A percentile compares a stretch with the other conserved stretches of the same genome.
Conservation (phyloP, 805 yeast genomes). For the Zygosaccharomyces siamensis region DNA sequence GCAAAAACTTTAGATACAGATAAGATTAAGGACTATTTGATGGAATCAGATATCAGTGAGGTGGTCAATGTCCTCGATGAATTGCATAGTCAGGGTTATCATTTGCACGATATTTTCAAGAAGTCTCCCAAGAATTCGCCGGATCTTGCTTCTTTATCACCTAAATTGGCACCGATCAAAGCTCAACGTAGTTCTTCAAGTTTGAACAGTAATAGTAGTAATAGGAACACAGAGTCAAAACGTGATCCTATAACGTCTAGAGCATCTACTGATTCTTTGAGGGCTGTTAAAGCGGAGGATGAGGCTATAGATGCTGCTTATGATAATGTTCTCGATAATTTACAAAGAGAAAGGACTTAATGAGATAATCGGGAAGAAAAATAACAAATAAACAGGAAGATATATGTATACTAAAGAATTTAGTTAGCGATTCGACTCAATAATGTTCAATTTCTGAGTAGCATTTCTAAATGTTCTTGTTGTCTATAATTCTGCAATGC, state of each 20-base stretch:
- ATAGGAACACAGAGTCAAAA: neutral
- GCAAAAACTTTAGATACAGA: conserved; percentile 36
- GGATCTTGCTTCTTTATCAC: conserved; percentile 7
- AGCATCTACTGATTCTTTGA: conserved; percentile 4
- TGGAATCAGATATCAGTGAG: conserved; percentile 38
- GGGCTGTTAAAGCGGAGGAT: conserved; percentile 19
- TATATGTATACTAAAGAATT: neutral
- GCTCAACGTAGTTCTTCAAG: neutral
- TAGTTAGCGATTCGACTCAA: neutral
- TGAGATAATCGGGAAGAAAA: neutral
- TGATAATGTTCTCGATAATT: conserved; percentile 39
- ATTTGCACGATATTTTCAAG: conserved; percentile 36
- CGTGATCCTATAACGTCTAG: neutral
- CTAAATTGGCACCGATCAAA: conserved; percentile 5
- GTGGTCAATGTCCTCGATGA: conserved; percentile 38
- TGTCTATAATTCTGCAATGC: neutral
- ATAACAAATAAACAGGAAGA: neutral
- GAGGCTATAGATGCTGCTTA: conserved; percentile 37
- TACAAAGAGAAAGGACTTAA: conserved; percentile 28
- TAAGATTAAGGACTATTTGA: conserved; percentile 34
- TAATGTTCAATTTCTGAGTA: neutral
- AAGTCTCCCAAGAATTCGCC: conserved; percentile 19
- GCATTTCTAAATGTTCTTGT: neutral
- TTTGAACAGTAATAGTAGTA: neutral
- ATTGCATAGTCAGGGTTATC: conserved; percentile 39